Percentiles rank a stretch among this genome's conserved stretches.
These are phyloP conservation scores for Simmondsia chinensis DNA, from an alignment of 148 eudicot genomes.

Conservation along the genomic window DNA sequence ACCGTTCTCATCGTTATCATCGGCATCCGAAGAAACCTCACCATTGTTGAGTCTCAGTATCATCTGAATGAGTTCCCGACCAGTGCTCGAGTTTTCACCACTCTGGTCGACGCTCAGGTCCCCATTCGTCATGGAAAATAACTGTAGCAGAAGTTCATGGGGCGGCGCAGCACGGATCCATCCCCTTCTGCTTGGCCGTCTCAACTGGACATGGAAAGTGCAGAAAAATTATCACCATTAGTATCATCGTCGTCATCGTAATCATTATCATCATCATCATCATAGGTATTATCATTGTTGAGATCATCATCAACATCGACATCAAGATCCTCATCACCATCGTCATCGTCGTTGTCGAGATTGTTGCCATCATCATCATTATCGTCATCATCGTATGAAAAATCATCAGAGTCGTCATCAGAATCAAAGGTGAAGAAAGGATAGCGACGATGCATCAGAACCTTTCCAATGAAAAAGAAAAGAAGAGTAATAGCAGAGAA, in stretches of 20 bases:
- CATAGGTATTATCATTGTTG: constrained; percentile 11
- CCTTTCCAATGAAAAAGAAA: constrained; percentile 28
- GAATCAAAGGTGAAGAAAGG: constrained; percentile 16
- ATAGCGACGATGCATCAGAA: constrained; percentile 13
- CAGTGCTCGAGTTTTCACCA: constrained; percentile 19
- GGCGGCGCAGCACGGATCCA: constrained; percentile 50
- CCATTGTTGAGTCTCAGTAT: constrained; percentile 32
- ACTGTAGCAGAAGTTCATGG: constrained; percentile 47
- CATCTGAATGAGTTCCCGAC: constrained; percentile 42
- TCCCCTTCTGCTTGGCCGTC: constrained; percentile 38
- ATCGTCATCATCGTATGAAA: constrained; percentile 2
- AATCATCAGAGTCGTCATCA: constrained; percentile 11
- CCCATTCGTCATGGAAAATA: constrained; percentile 34
- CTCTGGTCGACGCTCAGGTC: constrained; percentile 23
- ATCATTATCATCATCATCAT: constrained; percentile 14
- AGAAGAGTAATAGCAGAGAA: too few relatives aligned
- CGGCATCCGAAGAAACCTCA: constrained; percentile 32
- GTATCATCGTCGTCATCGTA: constrained; percentile 17
- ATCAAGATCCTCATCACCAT: background rate
- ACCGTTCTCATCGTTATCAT: constrained; percentile 24
- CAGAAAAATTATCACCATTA: constrained; percentile 29
- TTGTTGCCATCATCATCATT: background rate
- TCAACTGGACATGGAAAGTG: constrained; percentile 48
- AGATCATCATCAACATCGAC: constrained; percentile 11
- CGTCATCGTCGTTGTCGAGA: constrained; percentile 8